Conservation (phyloP, 2,329 filamentous ascomycete genomes). For the Colletotrichum scovillei region DNA sequence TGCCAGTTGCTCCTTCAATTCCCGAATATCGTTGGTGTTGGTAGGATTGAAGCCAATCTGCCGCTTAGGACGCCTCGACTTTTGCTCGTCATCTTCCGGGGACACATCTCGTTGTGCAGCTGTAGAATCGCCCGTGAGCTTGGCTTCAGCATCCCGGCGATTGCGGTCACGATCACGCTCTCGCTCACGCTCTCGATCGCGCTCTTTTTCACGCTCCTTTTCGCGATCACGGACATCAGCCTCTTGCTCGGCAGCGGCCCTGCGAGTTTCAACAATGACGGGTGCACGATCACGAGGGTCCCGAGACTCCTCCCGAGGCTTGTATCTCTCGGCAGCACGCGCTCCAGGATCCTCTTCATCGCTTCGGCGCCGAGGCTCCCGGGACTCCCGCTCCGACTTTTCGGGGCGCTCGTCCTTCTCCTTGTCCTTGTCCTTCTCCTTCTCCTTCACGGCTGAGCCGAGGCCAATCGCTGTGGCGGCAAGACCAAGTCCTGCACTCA, state of each 20-base stretch:
- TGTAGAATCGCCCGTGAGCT: conserved; percentile 48
- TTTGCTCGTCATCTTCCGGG: conserved; percentile 53
- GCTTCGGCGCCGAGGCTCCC: conserved; percentile 33
- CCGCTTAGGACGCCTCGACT: conserved; percentile 50
- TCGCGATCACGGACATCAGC: conserved; percentile 38
- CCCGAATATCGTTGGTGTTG: conserved; percentile 60
- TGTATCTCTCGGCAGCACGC: conserved; percentile 43
- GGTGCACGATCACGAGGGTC: conserved; percentile 34
- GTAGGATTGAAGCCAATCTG: conserved; percentile 62
- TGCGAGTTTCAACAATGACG: conserved; percentile 38
- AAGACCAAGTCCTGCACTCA: conserved; percentile 59
- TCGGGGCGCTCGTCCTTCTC: conserved; percentile 46
- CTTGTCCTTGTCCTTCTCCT: conserved; percentile 47
- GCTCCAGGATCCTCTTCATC: conserved; percentile 35
- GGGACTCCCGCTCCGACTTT: conserved; percentile 37
- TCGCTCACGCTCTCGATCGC: conserved; percentile 36
- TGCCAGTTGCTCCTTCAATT: conserved; percentile 62
- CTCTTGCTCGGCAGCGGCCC: conserved; percentile 32
- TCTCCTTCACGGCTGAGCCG: conserved; percentile 49
- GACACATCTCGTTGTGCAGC: conserved; percentile 53
- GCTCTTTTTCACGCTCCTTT: conserved; percentile 33
- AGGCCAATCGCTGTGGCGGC: conserved; percentile 62
- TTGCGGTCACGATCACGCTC: conserved; percentile 43
- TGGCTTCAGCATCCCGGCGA: conserved; percentile 52
- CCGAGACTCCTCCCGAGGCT: conserved; percentile 41